phyloP scores from a whole-genome alignment of 2,329 filamentous ascomycete genomes.

The Pseudogymnoascus sp. region DNA sequence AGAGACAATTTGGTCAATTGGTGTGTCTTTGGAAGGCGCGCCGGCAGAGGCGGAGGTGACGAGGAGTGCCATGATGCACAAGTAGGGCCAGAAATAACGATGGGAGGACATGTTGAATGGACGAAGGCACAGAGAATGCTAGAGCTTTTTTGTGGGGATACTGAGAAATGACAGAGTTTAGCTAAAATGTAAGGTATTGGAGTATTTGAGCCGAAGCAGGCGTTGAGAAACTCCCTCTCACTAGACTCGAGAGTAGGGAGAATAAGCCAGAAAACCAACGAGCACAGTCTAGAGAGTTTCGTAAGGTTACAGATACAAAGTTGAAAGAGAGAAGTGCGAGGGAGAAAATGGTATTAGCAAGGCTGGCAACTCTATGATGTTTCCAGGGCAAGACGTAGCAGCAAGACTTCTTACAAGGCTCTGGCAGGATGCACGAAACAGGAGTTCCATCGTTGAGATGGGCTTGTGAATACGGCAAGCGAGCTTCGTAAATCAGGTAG shows the following conservation, averaged over 20 bases:
- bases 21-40: neutral
- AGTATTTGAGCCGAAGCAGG: neutral
- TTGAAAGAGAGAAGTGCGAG: neutral
- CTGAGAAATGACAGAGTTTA: neutral
- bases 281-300: neutral
- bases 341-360: neutral
- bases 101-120: neutral
- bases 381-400: neutral
- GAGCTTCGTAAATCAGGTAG: neutral
- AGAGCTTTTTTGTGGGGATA: neutral
- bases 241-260: neutral
- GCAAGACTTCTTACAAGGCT: neutral
- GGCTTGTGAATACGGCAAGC: too few relatives aligned
- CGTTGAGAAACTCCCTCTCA: neutral
- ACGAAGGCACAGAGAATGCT: neutral
- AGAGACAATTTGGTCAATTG: neutral
- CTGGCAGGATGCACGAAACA: neutral
- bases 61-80: neutral
- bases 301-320: neutral
- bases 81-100: neutral
- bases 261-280: neutral
- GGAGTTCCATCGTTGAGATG: neutral
- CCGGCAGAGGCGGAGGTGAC: neutral
- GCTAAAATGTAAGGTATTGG: neutral
- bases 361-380: neutral